phyloP scores from a whole-genome alignment of 192 early-diverging fungal species.

The Spizellomyces sp. region DNA sequence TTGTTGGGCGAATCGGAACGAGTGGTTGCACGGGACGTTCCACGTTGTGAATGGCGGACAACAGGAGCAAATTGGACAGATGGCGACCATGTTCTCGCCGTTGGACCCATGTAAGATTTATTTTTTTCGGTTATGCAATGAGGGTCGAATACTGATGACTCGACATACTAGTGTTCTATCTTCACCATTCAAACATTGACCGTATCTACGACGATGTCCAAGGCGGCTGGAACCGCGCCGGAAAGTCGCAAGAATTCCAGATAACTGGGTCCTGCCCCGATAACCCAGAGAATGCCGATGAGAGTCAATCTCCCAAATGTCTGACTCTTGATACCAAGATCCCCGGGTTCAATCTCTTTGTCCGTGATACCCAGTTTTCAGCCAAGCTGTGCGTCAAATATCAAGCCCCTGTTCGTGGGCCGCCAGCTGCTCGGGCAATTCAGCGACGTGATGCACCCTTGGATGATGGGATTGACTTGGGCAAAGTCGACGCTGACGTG shows the following conservation, averaged over 20 bases:
- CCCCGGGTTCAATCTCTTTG: slow-evolving; percentile 5
- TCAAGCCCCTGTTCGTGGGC: background rate
- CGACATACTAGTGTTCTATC: slow-evolving; percentile 23
- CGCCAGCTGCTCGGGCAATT: background rate
- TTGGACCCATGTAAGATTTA: slow-evolving; percentile 19
- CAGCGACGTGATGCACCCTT: background rate
- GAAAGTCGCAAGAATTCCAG: slow-evolving; percentile 6
- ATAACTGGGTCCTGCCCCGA: slow-evolving; percentile 10
- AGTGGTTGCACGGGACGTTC: slow-evolving; percentile 21
- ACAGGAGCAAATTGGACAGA: slow-evolving; percentile 9
- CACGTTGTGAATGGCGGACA: slow-evolving; percentile 16
- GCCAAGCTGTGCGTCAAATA: slow-evolving; percentile 20
- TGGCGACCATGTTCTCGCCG: slow-evolving; percentile 29
- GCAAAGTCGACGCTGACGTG: background rate
- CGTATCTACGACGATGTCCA: slow-evolving; percentile 14
- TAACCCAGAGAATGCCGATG: background rate
- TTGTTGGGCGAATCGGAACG: slow-evolving; percentile 9
- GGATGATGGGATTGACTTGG: background rate
- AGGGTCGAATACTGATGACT: too few relatives aligned
- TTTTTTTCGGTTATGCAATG: too few relatives aligned
- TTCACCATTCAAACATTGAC: slow-evolving; percentile 41
- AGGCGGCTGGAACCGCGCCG: background rate
- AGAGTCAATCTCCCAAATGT: background rate
- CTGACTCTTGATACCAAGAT: slow-evolving; percentile 10
- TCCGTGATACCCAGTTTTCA: slow-evolving; percentile 1